Evolutionary conservation across 345 rosid genomes (phyloP), one percentile per base, ranked within the genome.

Genomic region (Lagerstroemia speciosa): DNA sequence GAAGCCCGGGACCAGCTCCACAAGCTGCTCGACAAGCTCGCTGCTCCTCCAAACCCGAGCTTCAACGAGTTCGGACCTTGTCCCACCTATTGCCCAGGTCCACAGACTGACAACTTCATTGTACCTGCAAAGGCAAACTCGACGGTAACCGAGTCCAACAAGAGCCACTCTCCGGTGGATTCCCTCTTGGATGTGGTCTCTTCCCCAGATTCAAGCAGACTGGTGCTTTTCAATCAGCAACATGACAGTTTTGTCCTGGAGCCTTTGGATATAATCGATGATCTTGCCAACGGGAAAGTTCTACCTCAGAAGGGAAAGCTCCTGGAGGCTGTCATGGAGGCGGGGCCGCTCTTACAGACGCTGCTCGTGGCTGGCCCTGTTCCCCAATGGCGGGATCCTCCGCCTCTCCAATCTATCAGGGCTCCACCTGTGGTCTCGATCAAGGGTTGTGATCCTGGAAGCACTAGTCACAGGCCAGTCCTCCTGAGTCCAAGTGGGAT

Each of bases 311-410:
- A 82, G 53, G 99, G 99, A 12, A 84, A 85, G 75, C 84, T 94
- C 36, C 66, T 94, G 71, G 82, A 90, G 38, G 74, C 91, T 14
- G 84, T 94, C 31, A 80, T 82, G 81, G 91, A 83, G 27, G 81
- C 92, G 3, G 96, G 93, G 0, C 99, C 98, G 53, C 90, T 95
- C 43, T 89, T 95, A 45, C 84, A 84, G 46, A 83, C 89, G 2
- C 85, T 92, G 41, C 83, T 89, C 3, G 86, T 92, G n/a, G 86
- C 99, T 0, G 99, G 97, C 30, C 98, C 89, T 0, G 87, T 95
- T 62, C 99, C 99, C 17, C 76, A 72, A 73, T 95, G 99, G 98
- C 78, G 96, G 67, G 90, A 95, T 50, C 99, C 98, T n/a, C 99
- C 99, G 22, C 89, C 95, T 43, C 26, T 82, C 68, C 86, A 86